Percentiles rank a stretch among this genome's conserved stretches.
phyloP scores from a whole-genome alignment of 805 yeast species.

The Sungouiella blattae region DNA sequence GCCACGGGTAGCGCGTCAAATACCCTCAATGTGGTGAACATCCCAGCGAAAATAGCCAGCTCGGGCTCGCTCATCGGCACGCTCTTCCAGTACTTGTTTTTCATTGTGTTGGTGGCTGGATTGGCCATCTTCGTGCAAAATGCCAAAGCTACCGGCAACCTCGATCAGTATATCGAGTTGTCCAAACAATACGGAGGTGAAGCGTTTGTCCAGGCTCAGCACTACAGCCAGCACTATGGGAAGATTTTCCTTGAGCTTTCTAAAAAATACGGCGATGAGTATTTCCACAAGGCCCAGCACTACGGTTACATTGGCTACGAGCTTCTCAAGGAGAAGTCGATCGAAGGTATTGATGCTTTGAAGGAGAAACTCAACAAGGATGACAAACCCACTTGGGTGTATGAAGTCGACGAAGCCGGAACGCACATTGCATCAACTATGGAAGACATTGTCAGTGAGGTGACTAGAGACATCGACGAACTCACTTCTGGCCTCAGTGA shows the following conservation, averaged over 20 bases:
- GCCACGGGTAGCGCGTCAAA: slow-evolving; percentile 80
- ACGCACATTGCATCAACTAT: background rate
- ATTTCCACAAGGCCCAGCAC: slow-evolving; percentile 18
- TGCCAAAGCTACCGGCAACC: slow-evolving; percentile 33
- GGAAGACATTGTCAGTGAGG: slow-evolving; percentile 1
- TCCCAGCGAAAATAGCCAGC: slow-evolving; percentile 50
- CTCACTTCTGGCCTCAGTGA: slow-evolving; percentile 5
- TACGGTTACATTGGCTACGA: slow-evolving; percentile 19
- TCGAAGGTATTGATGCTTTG: slow-evolving; percentile 19
- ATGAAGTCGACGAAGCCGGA: slow-evolving; percentile 3
- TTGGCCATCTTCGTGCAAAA: slow-evolving; percentile 34
- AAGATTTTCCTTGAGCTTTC: slow-evolving; percentile 10
- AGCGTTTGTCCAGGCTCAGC: slow-evolving; percentile 8
- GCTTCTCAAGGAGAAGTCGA: slow-evolving; percentile 11
- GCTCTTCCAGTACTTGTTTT: slow-evolving; percentile 28
- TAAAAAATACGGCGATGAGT: slow-evolving; percentile 17
- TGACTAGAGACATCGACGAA: slow-evolving; percentile 9
- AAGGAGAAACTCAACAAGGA: slow-evolving; percentile 27
- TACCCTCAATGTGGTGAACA: slow-evolving; percentile 56
- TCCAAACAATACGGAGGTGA: slow-evolving; percentile 18
- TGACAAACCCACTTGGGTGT: slow-evolving; percentile 5
- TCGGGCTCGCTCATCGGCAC: slow-evolving; percentile 38
- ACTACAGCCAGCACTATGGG: slow-evolving; percentile 13
- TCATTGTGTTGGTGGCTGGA: slow-evolving; percentile 29
- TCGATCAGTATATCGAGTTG: slow-evolving; percentile 20